These are phyloP conservation scores for Colletotrichum simmondsii DNA, from an alignment of 2,329 filamentous ascomycete species.

Conservation along the genomic window DNA sequence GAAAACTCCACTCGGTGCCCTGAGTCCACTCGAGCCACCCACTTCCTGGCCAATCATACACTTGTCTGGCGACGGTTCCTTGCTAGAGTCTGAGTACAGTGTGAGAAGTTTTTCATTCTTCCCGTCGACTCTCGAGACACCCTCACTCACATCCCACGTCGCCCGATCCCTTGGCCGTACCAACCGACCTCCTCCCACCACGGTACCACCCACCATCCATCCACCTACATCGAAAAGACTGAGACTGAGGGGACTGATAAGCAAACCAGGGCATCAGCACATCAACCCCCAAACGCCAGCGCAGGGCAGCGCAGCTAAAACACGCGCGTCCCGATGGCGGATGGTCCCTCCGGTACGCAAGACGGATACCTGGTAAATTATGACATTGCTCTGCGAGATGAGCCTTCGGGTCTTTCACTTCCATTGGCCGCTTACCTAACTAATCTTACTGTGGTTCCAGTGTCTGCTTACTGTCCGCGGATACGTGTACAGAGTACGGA, in stretches of 20 bases:
- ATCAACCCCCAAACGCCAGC: not conserved
- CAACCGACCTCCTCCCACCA: not conserved
- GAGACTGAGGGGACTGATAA: not conserved
- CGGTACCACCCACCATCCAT: not conserved
- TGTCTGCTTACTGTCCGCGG: too few species aligned
- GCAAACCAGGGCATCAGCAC: not conserved
- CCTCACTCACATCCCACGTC: constrained; percentile 3
- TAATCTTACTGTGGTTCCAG: too few species aligned
- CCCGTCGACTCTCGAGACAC: not conserved
- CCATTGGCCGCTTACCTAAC: too few species aligned
- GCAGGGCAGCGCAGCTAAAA: constrained; percentile 10
- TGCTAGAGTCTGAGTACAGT: constrained; percentile 24
- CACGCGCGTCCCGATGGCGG: constrained; percentile 3
- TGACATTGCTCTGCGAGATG: constrained; percentile 27
- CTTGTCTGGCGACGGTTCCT: not conserved
- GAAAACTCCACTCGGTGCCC: constrained; percentile 11
- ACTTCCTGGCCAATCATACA: constrained; percentile 7
- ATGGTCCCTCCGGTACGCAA: not conserved
- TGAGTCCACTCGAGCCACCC: constrained; percentile 8
- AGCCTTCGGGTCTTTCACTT: not conserved
- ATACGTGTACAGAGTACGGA: too few species aligned
- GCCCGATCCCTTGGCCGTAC: not conserved
- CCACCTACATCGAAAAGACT: too few species aligned
- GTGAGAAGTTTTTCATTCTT: not conserved
- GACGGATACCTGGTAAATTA: not conserved